These are phyloP conservation scores for Stentor roeselii DNA, from an alignment of 73 alveolate genomes.

Conservation along the genomic window DNA sequence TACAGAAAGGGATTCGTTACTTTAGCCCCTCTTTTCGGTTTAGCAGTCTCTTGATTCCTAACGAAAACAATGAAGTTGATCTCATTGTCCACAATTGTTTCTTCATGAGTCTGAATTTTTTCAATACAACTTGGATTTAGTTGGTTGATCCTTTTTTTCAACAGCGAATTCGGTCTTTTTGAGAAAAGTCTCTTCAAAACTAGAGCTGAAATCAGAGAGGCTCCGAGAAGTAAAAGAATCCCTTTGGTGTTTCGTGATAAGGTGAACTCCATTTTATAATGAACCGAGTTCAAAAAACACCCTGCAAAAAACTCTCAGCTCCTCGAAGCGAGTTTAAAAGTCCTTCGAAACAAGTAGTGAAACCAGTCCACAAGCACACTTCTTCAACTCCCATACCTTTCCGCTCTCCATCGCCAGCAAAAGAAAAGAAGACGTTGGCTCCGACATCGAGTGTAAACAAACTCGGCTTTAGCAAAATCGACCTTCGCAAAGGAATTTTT, in stretches of 20 bases:
- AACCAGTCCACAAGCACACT: not conserved
- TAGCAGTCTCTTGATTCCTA: not conserved
- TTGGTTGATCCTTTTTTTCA: not conserved
- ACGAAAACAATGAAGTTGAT: not conserved
- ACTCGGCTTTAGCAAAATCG: not conserved
- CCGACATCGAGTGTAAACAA: not conserved
- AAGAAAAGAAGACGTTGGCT: not conserved
- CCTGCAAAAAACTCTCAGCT: no score
- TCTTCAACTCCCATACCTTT: not conserved
- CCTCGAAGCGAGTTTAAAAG: no score
- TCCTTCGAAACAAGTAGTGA: not conserved
- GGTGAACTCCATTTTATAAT: no score
- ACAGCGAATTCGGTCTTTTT: not conserved
- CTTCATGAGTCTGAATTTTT: not conserved
- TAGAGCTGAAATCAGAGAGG: not conserved
- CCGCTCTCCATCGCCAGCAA: not conserved
- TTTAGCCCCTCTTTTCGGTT: not conserved
- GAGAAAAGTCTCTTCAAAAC: not conserved
- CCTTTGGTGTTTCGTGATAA: no score
- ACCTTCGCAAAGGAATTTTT: not conserved
- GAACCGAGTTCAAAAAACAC: no score
- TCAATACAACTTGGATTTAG: not conserved
- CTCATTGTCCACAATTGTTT: not conserved
- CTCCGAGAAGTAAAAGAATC: no score
- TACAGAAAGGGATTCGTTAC: conserved; percentile 42